Evolutionary conservation across 495 filamentous ascomycete genomes (phyloP).

Genomic region (Penicillium parvum): DNA sequence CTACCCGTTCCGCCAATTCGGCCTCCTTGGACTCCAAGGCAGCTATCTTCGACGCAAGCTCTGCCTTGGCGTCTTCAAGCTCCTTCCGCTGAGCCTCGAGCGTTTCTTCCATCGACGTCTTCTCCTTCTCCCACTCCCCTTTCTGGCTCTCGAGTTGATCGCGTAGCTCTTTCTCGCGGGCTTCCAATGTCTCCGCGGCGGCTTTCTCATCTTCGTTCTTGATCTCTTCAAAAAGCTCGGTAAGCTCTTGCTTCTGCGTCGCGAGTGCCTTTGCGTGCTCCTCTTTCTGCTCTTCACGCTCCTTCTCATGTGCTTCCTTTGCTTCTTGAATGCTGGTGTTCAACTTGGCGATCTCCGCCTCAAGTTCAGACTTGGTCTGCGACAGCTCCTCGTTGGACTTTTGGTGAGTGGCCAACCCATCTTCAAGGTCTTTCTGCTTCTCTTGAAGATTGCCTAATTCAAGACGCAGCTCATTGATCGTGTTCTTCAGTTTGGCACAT

Average conservation of each 20-base stretch:
- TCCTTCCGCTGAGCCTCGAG: conserved; percentile 36
- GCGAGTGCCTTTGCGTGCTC: conserved; percentile 36
- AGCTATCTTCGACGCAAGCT: conserved; percentile 32
- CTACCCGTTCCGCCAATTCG: conserved; percentile 23
- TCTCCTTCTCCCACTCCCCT: conserved; percentile 43
- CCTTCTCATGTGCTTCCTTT: conserved; percentile 32
- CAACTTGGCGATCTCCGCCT: conserved; percentile 49
- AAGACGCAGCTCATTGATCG: conserved; percentile 46
- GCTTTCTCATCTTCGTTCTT: conserved; percentile 46
- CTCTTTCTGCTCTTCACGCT: conserved; percentile 36
- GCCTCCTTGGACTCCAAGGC: conserved; percentile 20
- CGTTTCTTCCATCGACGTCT: conserved; percentile 37
- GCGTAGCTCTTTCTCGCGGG: conserved; percentile 36
- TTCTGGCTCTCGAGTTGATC: conserved; percentile 36
- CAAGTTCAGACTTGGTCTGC: conserved; percentile 36
- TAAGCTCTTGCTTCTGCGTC: conserved; percentile 42
- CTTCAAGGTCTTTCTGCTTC: conserved; percentile 49
- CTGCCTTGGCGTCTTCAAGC: conserved; percentile 30
- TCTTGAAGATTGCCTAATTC: conserved; percentile 57
- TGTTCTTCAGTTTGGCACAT: conserved; percentile 41
- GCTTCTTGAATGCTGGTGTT: conserved; percentile 45
- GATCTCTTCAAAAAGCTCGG: conserved; percentile 45
- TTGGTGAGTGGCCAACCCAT: conserved; percentile 36
- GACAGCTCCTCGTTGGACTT: conserved; percentile 41
- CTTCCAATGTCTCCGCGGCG: conserved; percentile 34